These are phyloP conservation scores for Umbelopsis sp. DNA, from an alignment of 192 early-diverging fungal species.

Conservation along the genomic window DNA sequence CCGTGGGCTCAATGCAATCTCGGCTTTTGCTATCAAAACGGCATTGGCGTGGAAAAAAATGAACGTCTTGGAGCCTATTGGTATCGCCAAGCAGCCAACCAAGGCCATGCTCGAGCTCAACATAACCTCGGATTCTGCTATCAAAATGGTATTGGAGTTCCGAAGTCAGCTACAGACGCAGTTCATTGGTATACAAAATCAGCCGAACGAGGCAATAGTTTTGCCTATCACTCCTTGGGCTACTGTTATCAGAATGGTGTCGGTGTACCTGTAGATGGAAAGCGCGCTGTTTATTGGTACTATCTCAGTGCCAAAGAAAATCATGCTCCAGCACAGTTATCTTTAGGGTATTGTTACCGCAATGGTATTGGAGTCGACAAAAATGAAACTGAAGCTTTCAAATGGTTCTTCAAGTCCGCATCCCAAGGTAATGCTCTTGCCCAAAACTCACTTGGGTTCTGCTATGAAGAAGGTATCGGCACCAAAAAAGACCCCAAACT, in stretches of 20 bases:
- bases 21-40: slow-evolving; percentile 74
- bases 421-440: slow-evolving; percentile 72
- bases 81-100: slow-evolving; percentile 61
- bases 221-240: slow-evolving; percentile 57
- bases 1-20: slow-evolving; percentile 68
- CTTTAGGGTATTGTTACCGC: slow-evolving; percentile 62
- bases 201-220: slow-evolving; percentile 52
- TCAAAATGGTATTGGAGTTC: slow-evolving; percentile 80
- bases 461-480: slow-evolving; percentile 81
- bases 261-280: slow-evolving; percentile 51
- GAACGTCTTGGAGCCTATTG: slow-evolving; percentile 54
- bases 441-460: slow-evolving; percentile 79
- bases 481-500: slow-evolving; percentile 55
- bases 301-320: slow-evolving; percentile 55
- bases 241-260: slow-evolving; percentile 65
- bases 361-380: slow-evolving; percentile 57
- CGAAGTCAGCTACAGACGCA: slow-evolving; percentile 53
- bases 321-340: slow-evolving; percentile 57
- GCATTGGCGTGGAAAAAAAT: slow-evolving; percentile 59
- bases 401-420: slow-evolving; percentile 70
- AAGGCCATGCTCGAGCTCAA: slow-evolving; percentile 57
- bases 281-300: slow-evolving; percentile 59
- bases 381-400: slow-evolving; percentile 52
- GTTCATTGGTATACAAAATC: slow-evolving; percentile 54
- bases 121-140: slow-evolving; percentile 83